These are phyloP conservation scores for Verticillium isaacii DNA, from an alignment of 2,329 filamentous ascomycete species.

Conservation along the genomic window DNA sequence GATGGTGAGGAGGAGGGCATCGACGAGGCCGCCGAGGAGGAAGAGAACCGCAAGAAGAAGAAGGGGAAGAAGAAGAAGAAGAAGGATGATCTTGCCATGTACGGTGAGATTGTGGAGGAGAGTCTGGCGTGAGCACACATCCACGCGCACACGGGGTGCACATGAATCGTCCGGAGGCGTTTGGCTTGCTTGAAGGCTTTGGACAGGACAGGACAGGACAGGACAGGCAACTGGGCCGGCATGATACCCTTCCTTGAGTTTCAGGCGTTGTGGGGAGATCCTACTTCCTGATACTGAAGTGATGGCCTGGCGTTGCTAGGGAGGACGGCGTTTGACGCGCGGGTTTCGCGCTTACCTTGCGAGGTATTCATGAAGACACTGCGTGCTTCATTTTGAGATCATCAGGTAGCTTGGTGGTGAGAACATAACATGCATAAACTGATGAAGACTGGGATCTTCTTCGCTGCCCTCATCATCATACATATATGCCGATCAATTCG, in stretches of 20 bases:
- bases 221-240: background rate
- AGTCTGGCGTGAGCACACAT: background rate
- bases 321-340: background rate
- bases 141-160: too few relatives aligned
- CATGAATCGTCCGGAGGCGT: background rate
- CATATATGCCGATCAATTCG: background rate
- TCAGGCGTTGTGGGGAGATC: background rate
- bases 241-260: background rate
- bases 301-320: background rate
- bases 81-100: slow-evolving; percentile 22
- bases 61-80: slow-evolving; percentile 24
- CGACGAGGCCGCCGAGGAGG: slow-evolving; percentile 5
- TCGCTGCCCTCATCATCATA: too few relatives aligned
- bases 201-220: background rate
- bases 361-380: background rate
- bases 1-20: slow-evolving; percentile 23
- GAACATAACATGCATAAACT: too few relatives aligned
- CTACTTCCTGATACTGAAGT: background rate
- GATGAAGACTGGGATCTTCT: too few relatives aligned
- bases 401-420: background rate
- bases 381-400: background rate
- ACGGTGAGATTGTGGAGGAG: slow-evolving; percentile 12
- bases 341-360: background rate
- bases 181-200: background rate
- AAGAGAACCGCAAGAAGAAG: slow-evolving; percentile 22